Evolutionary conservation across 805 yeast species (phyloP), one percentile per base, ranked within the genome.

Genomic region (Ogataea trehaloabstinens): DNA sequence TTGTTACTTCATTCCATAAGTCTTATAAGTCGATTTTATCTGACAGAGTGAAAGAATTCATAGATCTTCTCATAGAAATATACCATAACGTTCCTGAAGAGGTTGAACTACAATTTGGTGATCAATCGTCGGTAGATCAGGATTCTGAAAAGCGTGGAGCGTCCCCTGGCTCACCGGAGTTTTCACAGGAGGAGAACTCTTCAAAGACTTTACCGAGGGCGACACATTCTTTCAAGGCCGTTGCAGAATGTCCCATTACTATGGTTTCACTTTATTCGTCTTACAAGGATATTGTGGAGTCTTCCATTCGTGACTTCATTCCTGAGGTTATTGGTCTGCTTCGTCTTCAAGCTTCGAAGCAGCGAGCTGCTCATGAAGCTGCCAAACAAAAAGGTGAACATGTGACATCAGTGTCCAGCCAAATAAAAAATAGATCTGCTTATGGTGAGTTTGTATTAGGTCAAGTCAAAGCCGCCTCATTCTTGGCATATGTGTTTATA

Each of bases 211-310:
- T 89, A 38, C 73, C 74, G 31, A 76, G 74, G 45, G 83, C 96
- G 4, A 75, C 86, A 74, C 71, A 61, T 48, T 89, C 97, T 1
- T 91, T 93, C 71, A 90, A 89, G 58, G 87, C 91, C 11, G 73
- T 93, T 43, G 86, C 96, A 0, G 99, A 93, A 60, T 90, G 98
- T 58, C 99, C 99, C 7, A 91, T 93, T 28, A 89, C 96, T 4
- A 85, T 93, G 82, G 99, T 93, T 3, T 80, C 96, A 6, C 68
- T 95, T 37, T 88, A 87, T 53, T 85, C 96, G 1, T 80, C 95
- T 0, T 89, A 90, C 65, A 87, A 89, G 56, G 78, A 78, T 24
- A 64, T 88, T 37, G 85, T 85, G 1, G 76, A 77, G 33, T 66
- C 84, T 0, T 78, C 91, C 3, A 69, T 93, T 22, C 86, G 90